phyloP scores from a whole-genome alignment of 345 rosid species.

The Acer campestre region DNA sequence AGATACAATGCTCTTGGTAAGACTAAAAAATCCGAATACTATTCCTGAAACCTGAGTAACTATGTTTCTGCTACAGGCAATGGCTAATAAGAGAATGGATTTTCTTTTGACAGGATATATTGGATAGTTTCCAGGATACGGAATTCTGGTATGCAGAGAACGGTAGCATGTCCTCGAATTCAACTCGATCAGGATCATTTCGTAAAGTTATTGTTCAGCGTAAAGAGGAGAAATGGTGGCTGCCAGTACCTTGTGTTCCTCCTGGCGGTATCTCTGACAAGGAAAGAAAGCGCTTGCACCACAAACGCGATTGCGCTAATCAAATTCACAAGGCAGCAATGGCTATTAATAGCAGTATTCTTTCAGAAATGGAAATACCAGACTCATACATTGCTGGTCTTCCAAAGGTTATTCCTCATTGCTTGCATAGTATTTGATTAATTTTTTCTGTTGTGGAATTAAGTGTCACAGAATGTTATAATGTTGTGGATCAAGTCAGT shows the following conservation, averaged over 20 bases:
- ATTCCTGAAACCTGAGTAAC: background rate
- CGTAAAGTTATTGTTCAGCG: constrained; percentile 67
- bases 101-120: constrained; percentile 64
- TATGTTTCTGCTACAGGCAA: background rate
- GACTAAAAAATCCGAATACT: constrained; percentile 18
- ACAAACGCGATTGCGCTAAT: constrained; percentile 68
- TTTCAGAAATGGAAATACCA: constrained; percentile 91
- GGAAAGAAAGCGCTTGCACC: constrained; percentile 66
- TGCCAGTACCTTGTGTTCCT: constrained; percentile 88
- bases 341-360: constrained; percentile 84
- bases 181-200: constrained; percentile 71
- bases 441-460: background rate
- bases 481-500: background rate
- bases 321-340: constrained; percentile 98
- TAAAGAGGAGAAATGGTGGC: constrained; percentile 98
- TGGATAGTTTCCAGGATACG: constrained; percentile 72
- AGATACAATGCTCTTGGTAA: constrained; percentile 82
- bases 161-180: constrained; percentile 74
- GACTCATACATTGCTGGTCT: constrained; percentile 76
- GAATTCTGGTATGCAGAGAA: constrained; percentile 97
- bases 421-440: background rate
- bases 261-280: constrained; percentile 75
- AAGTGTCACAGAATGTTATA: too few relatives aligned
- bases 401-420: constrained; percentile 65
- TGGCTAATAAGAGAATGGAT: background rate